Evolutionary conservation across 352 stramenopile species (phyloP), one percentile per base, ranked within the genome.

Genomic region (Peronospora farinosa): DNA sequence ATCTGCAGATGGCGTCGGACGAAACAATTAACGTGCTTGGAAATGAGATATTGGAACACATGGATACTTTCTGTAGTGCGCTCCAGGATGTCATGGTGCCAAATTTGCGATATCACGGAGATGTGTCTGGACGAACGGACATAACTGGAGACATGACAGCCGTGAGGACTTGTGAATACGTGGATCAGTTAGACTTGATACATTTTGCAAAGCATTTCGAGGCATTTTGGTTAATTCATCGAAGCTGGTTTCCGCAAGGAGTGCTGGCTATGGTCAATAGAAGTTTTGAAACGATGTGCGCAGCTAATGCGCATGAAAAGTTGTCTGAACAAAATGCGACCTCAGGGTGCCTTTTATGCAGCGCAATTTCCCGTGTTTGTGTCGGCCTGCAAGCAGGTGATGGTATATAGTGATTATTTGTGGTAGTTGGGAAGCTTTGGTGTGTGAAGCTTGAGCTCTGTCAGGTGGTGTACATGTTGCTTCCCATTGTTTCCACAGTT

Each of bases 221-320:
- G 17, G 11, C 17, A 4, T 68, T 65, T 52, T 65, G 60, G 60
- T 13, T 64, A 11, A 36, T 65, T 35, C 12, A 65, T 38, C 50
- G 50, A 28, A 62, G 54, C 21, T 60, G 47, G 37, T 27, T 68
- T 3, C 49, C 55, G 3, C 12, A 36, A 17, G 41, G 42, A 5
- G 45, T 65, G 19, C 6, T 65, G 35, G 50, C 58, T 30, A 28
- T 52, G 17, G 32, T 46, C 11, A 37, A 12, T 2, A 44, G 16
- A 7, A 47, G 31, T 6, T 56, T 67, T 19, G 32, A 21, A 13
- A n/a, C 28, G 2, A 13, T 67, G 16, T 0, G 10, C 5, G 30
- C 37, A 17, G 27, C 11, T 3, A 25, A 27, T 27, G 23, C 23
- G 23, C 23, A 25, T 37, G 33, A 7, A 6, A 19, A 21, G 17